Conservation (phyloP, 140 eudicot genomes). For the Ambrosia hybrid region DNA sequence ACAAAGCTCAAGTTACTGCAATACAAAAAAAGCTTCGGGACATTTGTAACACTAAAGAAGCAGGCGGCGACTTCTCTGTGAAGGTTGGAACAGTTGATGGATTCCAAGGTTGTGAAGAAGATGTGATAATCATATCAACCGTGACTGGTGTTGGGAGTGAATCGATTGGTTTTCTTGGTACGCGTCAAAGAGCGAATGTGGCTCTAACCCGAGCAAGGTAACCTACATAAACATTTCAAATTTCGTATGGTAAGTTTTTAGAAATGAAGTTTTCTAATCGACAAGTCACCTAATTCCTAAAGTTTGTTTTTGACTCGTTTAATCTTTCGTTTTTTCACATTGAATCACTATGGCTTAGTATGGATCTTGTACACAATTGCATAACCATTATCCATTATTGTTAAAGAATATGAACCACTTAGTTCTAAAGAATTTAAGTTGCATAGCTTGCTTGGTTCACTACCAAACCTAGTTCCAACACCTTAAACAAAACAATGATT, state of each 20-base stretch:
- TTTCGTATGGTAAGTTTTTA: background rate
- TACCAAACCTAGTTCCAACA: too few species aligned
- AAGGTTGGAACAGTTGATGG: conserved; percentile 58
- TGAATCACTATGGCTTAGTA: too few species aligned
- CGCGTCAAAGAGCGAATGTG: conserved; percentile 56
- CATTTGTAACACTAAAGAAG: conserved; percentile 21
- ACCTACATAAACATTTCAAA: background rate
- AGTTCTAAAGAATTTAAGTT: too few species aligned
- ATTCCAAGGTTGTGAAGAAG: conserved; percentile 75
- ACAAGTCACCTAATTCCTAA: too few species aligned
- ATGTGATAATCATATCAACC: conserved; percentile 60
- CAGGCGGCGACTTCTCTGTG: conserved; percentile 34
- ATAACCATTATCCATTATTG: too few species aligned
- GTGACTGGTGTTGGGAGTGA: conserved; percentile 44
- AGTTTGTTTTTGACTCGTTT: too few species aligned
- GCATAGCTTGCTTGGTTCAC: too few species aligned
- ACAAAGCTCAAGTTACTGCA: conserved; percentile 60
- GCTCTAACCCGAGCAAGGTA: conserved; percentile 81
- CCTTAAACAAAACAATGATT: too few species aligned
- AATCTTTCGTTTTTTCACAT: too few species aligned
- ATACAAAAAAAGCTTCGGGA: conserved; percentile 42
- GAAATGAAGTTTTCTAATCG: background rate
- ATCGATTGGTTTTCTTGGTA: conserved; percentile 53
- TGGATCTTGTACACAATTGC: too few species aligned
- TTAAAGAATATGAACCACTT: too few species aligned